Conservation (phyloP, 176 grass and related monocot species). For the Ensete glaucum region DNA sequence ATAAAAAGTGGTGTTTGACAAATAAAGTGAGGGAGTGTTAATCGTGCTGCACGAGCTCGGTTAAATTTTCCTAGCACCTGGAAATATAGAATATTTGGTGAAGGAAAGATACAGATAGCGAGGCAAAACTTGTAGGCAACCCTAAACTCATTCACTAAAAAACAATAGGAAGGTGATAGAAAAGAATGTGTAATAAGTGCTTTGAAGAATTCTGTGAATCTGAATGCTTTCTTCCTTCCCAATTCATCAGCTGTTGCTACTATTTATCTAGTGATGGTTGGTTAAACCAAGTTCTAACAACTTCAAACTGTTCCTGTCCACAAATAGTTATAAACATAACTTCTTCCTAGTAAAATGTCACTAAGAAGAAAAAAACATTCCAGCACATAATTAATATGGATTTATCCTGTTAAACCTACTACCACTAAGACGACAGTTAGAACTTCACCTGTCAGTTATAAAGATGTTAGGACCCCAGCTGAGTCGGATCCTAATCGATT, state of each 20-base stretch:
- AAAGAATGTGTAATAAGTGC: not conserved
- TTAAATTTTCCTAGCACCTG: constrained; percentile 90
- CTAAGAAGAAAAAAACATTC: too few species aligned
- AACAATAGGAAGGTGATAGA: not conserved
- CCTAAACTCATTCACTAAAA: constrained; percentile 16
- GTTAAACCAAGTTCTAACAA: not conserved
- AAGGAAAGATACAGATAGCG: not conserved
- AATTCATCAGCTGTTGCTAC: not conserved
- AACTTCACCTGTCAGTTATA: too few species aligned
- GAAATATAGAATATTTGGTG: constrained; percentile 21
- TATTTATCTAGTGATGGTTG: not conserved
- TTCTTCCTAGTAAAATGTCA: too few species aligned
- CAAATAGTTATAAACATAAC: too few species aligned
- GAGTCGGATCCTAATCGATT: too few species aligned
- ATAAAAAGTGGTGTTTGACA: constrained; percentile 96
- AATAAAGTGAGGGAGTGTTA: constrained; percentile 85
- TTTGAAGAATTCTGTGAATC: too few species aligned
- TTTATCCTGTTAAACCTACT: too few species aligned
- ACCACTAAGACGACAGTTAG: too few species aligned
- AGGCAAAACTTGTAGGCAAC: too few species aligned
- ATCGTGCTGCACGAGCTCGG: constrained; percentile 70
- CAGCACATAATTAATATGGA: too few species aligned
- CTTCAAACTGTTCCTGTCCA: not conserved
- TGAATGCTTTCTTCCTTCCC: not conserved
- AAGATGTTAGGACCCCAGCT: too few species aligned